These are phyloP conservation scores for Parathielavia hyrcaniae DNA, from an alignment of 495 filamentous ascomycete genomes.

Conservation along the genomic window DNA sequence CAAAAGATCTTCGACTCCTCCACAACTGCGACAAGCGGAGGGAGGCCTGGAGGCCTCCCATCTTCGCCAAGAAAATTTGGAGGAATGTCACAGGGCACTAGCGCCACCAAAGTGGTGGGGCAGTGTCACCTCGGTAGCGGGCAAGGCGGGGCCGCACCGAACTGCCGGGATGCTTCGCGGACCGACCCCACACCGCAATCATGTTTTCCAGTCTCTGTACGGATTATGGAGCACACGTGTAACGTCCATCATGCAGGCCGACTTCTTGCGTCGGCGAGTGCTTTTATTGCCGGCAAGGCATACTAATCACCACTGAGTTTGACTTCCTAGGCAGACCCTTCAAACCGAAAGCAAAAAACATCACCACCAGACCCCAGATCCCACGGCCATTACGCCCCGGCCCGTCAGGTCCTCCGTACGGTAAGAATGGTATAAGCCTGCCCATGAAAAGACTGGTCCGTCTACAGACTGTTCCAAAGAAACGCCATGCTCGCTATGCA, in stretches of 20 bases:
- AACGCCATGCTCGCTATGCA: conserved; percentile 14
- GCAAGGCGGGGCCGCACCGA: conserved; percentile 2
- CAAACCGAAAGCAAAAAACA: not conserved
- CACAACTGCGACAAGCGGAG: no score
- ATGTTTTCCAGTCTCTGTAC: not conserved
- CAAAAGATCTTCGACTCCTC: not conserved
- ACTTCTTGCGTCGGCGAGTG: no score
- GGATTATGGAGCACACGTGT: no score
- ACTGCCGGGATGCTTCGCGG: not conserved
- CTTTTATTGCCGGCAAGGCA: no score
- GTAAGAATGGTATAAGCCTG: not conserved
- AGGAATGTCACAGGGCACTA: not conserved
- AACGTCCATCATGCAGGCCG: no score
- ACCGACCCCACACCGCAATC: not conserved
- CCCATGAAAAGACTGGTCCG: not conserved
- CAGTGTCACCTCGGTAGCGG: not conserved
- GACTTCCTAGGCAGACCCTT: not conserved
- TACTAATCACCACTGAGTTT: not conserved
- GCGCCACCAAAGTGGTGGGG: not conserved
- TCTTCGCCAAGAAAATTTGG: not conserved
- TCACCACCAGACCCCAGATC: not conserved
- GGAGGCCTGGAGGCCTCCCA: conserved; percentile 3
- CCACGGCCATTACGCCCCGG: not conserved
- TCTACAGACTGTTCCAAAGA: not conserved
- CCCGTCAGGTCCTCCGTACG: no score